Percentiles rank a stretch among this genome's conserved stretches.
phyloP scores from a whole-genome alignment of 2,329 filamentous ascomycete genomes.

The Colletotrichum incanum region DNA sequence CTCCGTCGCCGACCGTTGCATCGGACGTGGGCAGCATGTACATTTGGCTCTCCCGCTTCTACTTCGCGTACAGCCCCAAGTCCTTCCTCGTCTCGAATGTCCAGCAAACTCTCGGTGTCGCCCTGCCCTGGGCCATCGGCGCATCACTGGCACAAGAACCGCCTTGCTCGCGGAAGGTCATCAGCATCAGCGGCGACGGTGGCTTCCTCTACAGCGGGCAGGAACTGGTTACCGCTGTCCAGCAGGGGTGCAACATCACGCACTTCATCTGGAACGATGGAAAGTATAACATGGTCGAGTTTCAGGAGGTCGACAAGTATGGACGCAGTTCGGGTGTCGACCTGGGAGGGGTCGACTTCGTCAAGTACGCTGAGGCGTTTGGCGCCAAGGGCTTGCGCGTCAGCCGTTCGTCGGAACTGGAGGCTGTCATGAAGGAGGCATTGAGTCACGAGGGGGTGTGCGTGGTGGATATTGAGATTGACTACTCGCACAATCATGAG shows the following conservation, averaged over 20 bases:
- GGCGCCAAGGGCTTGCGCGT: slow-evolving; percentile 62
- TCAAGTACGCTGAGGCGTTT: slow-evolving; percentile 62
- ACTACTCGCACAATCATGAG: slow-evolving; percentile 60
- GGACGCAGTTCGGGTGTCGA: slow-evolving; percentile 60
- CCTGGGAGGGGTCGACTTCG: slow-evolving; percentile 64
- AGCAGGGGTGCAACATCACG: slow-evolving; percentile 63
- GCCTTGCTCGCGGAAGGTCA: slow-evolving; percentile 60
- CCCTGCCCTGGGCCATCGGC: slow-evolving; percentile 64
- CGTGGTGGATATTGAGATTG: slow-evolving; percentile 63
- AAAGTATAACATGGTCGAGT: slow-evolving; percentile 66
- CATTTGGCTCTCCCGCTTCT: slow-evolving; percentile 64
- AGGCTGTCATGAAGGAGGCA: slow-evolving; percentile 60
- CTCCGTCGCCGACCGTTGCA: slow-evolving; percentile 59
- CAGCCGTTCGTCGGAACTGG: slow-evolving; percentile 55
- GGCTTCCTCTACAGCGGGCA: slow-evolving; percentile 66
- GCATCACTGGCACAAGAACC: slow-evolving; percentile 60
- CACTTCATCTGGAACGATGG: slow-evolving; percentile 67
- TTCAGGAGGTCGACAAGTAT: slow-evolving; percentile 66
- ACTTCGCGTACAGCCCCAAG: slow-evolving; percentile 60
- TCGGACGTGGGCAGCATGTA: slow-evolving; percentile 64
- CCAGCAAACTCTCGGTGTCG: slow-evolving; percentile 65
- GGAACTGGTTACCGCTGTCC: slow-evolving; percentile 62
- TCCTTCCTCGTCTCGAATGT: slow-evolving; percentile 63
- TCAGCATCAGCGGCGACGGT: slow-evolving; percentile 62
- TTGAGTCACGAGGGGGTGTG: slow-evolving; percentile 58